Conservation (phyloP, 345 rosid species). For the Anacardium occidentale region DNA sequence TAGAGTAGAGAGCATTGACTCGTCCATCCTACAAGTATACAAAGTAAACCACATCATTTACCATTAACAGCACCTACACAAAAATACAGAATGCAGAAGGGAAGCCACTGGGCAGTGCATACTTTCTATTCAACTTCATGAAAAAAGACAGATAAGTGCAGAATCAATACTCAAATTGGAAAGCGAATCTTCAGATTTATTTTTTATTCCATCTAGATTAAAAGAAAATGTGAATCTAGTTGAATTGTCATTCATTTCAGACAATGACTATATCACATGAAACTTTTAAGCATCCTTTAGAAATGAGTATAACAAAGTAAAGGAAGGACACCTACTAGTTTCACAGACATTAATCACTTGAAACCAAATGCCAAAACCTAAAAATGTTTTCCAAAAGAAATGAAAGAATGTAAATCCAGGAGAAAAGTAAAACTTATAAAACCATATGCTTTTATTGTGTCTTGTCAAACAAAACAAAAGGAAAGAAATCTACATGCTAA, state of each 20-base stretch:
- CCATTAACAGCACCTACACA: not conserved
- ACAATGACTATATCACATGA: not conserved
- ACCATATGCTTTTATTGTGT: not conserved
- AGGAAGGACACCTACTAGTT: not conserved
- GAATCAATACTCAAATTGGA: not conserved
- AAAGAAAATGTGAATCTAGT: not conserved
- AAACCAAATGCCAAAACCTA: not conserved
- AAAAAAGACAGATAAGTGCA: not conserved
- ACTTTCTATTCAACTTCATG: slow-evolving; percentile 10
- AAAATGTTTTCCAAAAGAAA: not conserved
- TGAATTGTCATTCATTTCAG: not conserved
- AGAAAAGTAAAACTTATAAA: not conserved
- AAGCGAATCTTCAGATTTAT: not conserved
- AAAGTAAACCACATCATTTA: slow-evolving; percentile 18
- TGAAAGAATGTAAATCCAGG: not conserved
- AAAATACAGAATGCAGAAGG: slow-evolving; percentile 11
- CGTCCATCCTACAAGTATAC: slow-evolving; percentile 76
- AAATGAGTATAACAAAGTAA: not conserved
- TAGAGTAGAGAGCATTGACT: slow-evolving; percentile 89
- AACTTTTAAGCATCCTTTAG: not conserved
- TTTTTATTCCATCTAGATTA: not conserved
- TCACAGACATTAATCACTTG: not conserved
- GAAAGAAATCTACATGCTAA: slow-evolving; percentile 3
- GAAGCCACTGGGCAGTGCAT: slow-evolving; percentile 5
- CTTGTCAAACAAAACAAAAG: too few species aligned